Evolutionary conservation across 345 rosid genomes (phyloP).

Genomic region (Acer campestre): DNA sequence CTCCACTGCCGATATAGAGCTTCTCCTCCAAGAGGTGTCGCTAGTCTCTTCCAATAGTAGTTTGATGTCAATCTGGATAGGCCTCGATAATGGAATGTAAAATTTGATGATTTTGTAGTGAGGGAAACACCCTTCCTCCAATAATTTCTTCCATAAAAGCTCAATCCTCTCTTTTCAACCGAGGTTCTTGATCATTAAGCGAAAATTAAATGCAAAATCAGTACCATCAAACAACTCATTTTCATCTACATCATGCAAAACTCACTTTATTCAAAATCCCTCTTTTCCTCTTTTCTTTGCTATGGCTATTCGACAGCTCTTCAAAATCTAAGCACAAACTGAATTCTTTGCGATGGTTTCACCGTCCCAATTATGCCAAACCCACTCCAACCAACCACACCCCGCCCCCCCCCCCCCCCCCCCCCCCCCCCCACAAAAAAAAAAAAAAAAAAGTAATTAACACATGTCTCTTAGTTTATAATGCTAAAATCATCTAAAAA

Average conservation of each 20-base stretch:
- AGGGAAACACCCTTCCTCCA: conserved; percentile 36
- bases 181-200: conserved; percentile 24
- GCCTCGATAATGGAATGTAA: conserved; percentile 41
- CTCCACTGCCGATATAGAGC: too few relatives aligned
- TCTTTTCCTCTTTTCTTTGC: conserved; percentile 29
- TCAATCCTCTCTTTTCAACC: conserved; percentile 40
- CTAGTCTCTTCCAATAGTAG: too few relatives aligned
- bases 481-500: too few relatives aligned
- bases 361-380: conserved; percentile 33
- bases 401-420: too few relatives aligned
- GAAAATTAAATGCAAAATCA: conserved; percentile 28
- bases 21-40: too few relatives aligned
- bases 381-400: too few relatives aligned
- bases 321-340: conserved; percentile 16
- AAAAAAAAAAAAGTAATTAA: neutral
- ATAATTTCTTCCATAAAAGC: conserved; percentile 35
- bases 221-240: conserved; percentile 13
- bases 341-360: neutral
- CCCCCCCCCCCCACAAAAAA: too few relatives aligned
- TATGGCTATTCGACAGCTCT: conserved; percentile 31
- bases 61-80: conserved; percentile 15
- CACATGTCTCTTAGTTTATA: too few relatives aligned
- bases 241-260: conserved; percentile 28
- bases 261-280: conserved; percentile 9
- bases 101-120: conserved; percentile 37